Evolutionary conservation across 257 asterid species (phyloP).

Genomic region (Solanum sitiens): DNA sequence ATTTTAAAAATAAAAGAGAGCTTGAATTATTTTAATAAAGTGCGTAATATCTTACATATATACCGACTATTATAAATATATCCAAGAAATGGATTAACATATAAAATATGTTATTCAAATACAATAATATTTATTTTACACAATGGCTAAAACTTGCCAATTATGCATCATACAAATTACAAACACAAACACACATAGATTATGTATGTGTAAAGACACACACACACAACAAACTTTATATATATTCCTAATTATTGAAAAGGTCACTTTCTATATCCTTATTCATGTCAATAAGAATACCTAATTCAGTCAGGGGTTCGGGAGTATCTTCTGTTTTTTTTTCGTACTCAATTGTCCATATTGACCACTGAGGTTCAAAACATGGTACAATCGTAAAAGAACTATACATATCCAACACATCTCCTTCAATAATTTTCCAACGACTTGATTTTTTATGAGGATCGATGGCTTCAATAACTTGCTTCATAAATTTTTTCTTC

Average conservation of each 20-base stretch:
- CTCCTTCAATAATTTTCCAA: background rate
- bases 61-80: no score
- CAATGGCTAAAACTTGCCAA: background rate
- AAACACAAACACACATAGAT: background rate
- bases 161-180: background rate
- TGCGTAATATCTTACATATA: no score
- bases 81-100: background rate
- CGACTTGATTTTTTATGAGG: background rate
- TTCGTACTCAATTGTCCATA: background rate
- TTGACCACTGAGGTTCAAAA: background rate
- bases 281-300: fast-evolving
- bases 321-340: conserved; percentile 3
- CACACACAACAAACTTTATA: background rate
- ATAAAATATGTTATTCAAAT: background rate
- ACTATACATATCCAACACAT: background rate
- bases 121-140: background rate
- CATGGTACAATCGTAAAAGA: background rate
- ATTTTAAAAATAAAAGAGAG: no score
- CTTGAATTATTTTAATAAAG: no score
- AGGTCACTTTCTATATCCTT: background rate
- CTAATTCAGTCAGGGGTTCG: background rate
- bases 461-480: background rate
- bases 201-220: no score
- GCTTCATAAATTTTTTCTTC: background rate
- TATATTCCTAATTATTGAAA: background rate